Base-by-base conservation (phyloP, 208 protist genomes). In the Leishmania major region DNA sequence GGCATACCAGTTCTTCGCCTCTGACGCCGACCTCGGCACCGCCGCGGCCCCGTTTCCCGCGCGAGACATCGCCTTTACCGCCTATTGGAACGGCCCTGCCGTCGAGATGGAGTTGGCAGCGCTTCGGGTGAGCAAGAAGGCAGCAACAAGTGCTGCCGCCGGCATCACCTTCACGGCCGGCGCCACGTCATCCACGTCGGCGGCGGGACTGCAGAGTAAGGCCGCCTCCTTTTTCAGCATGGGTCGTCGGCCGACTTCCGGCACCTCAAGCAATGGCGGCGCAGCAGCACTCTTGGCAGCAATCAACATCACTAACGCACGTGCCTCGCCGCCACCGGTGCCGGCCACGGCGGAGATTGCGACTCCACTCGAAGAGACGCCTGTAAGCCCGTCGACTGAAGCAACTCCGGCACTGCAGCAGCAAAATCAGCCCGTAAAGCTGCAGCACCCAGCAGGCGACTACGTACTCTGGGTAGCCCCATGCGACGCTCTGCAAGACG, bases 181-280 rank as follows among this genome's bases (percentile, higher is more conserved):
- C 70, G 75, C 59, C 28, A 69, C 25, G 62, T 67, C 55, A 19
- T 67, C 69, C 25, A 35, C 57, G 3, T 57, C 77, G 15, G 31
- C 84, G 40, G 51, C 81, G 3, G 78, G 69, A 13, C 79, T 88
- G 59, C 73, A 84, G 77, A 80, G 79, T 67, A 87, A 83, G 31
- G 85, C 87, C 17, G 87, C 89, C n/a, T 92, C 91, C 60, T 96
- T 96, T 78, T 96, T 96, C 75, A 83, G 84, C 69, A n/a, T 79
- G 19, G 73, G 78, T 4, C 73, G 82, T 55, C 77, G 72, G 43
- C 49, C 78, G 7, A 57, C 72, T 25, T 11, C 77, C 7, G 75
- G 83, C 15, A 74, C 78, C 75, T 3, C 62, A 40, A 78, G 53
- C 47, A 43, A 66, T 55, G 80, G 88, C n/a, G 87, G 87, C 1